Conservation (phyloP, 1,284 basidiomycete genomes). For the Apiotrichum gracile region DNA sequence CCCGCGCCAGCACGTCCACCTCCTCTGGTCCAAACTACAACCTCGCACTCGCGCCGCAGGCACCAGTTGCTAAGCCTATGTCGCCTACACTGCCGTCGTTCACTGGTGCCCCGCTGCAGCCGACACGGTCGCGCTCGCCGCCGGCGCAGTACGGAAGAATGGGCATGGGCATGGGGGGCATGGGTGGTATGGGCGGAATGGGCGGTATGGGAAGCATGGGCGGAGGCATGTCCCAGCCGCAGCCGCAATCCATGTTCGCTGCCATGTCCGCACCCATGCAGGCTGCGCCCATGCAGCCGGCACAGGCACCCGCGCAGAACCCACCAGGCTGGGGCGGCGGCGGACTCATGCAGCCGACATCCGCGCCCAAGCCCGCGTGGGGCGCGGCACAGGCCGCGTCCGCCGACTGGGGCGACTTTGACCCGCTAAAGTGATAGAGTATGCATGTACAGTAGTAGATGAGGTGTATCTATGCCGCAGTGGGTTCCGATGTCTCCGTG, state of each 20-base stretch:
- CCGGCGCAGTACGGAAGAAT: not conserved
- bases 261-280: not conserved
- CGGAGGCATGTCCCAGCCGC: not conserved
- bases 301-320: conserved; percentile 5
- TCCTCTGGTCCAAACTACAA: conserved; percentile 41
- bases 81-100: conserved; percentile 2
- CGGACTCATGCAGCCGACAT: conserved; percentile 38
- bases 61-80: conserved; percentile 10
- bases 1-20: not conserved
- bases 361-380: conserved; percentile 29
- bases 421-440: conserved; percentile 35
- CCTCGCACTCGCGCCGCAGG: conserved; percentile 33
- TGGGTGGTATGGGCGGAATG: not conserved
- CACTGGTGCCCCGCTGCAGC: conserved; percentile 5
- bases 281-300: conserved; percentile 3
- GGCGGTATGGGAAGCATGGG: not conserved
- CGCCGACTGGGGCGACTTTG: conserved; percentile 45
- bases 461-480: not conserved
- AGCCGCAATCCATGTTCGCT: not conserved
- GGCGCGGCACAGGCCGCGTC: conserved; percentile 10
- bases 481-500: too few species aligned
- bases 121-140: not conserved
- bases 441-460: not conserved
- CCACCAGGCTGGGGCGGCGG: conserved; percentile 38
- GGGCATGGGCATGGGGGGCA: not conserved